These are phyloP conservation scores for Monilinia vaccinii-corymbosi DNA, from an alignment of 2,329 filamentous ascomycete genomes.

Conservation along the genomic window DNA sequence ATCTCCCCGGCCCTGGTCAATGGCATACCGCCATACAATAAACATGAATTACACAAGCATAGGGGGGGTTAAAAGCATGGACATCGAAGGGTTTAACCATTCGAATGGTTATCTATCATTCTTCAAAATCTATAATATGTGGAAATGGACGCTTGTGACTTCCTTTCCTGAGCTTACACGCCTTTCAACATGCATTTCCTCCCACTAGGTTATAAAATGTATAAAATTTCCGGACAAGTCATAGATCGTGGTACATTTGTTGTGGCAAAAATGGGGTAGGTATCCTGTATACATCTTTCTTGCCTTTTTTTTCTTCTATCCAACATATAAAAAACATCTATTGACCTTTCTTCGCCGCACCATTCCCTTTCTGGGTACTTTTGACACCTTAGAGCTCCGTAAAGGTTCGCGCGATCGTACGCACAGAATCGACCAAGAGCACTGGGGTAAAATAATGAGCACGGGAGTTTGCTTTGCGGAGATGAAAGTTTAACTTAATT, in stretches of 20 bases:
- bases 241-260: neutral
- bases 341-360: neutral
- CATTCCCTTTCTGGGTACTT: neutral
- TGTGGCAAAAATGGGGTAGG: neutral
- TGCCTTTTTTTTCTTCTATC: neutral
- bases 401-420: constrained; percentile 31
- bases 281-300: neutral
- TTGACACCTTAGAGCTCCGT: constrained; percentile 26
- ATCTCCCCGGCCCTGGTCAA: neutral
- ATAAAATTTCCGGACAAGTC: neutral
- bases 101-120: neutral
- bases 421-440: constrained; percentile 32
- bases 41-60: neutral
- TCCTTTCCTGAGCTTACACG: neutral
- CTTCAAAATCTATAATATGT: neutral
- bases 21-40: neutral
- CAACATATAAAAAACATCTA: neutral
- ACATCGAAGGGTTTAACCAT: neutral
- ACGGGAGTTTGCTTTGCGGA: neutral
- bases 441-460: constrained; percentile 13
- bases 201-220: neutral
- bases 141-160: neutral
- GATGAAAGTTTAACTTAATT: constrained; percentile 34
- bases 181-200: neutral
- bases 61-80: neutral